A percentile compares a stretch with the other conserved stretches of the same genome.
Conservation (phyloP, 495 filamentous ascomycete genomes). For the Wilcoxina mikolae region DNA sequence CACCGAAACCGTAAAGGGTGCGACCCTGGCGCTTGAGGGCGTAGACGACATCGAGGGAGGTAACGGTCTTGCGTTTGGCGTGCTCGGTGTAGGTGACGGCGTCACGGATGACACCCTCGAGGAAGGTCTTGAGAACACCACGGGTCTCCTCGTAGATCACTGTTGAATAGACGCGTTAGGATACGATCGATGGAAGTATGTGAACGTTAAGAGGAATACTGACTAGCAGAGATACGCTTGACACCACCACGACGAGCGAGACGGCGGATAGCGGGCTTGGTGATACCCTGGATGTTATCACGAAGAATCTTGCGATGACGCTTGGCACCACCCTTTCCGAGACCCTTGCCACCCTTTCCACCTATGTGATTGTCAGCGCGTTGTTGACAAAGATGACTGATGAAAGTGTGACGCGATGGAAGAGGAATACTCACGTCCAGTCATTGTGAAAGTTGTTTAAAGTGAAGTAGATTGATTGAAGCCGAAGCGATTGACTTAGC, state of each 20-base stretch:
- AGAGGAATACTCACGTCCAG: constrained; percentile 69
- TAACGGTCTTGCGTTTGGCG: constrained; percentile 96
- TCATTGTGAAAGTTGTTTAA: constrained; percentile 46
- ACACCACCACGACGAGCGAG: constrained; percentile 99
- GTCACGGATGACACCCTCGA: constrained; percentile 99
- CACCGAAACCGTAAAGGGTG: constrained; percentile 97
- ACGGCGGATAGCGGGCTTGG: constrained; percentile 99
- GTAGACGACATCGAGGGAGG: constrained; percentile 88
- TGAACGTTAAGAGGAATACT: constrained; percentile 27
- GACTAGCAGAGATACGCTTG: constrained; percentile 99
- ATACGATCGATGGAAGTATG: not conserved
- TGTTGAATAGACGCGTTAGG: constrained; percentile 5
- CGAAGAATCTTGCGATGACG: constrained; percentile 93
- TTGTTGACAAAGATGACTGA: constrained; percentile 16
- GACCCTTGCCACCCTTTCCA: constrained; percentile 94
- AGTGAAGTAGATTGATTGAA: constrained; percentile 2
- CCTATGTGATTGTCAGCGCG: constrained; percentile 36
- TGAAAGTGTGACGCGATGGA: not conserved
- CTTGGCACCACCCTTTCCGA: constrained; percentile 75
- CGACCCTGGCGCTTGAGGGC: constrained; percentile 90
- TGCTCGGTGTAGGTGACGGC: constrained; percentile 97
- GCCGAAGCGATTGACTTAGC: constrained; percentile 1
- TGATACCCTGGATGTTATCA: constrained; percentile 48
- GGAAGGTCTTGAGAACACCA: constrained; percentile 99
- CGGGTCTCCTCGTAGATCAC: constrained; percentile 99